A percentile compares a stretch with the other conserved stretches of the same genome.
Evolutionary conservation across 2,329 filamentous ascomycete species (phyloP).

Genomic region (Trichoderma sp.): DNA sequence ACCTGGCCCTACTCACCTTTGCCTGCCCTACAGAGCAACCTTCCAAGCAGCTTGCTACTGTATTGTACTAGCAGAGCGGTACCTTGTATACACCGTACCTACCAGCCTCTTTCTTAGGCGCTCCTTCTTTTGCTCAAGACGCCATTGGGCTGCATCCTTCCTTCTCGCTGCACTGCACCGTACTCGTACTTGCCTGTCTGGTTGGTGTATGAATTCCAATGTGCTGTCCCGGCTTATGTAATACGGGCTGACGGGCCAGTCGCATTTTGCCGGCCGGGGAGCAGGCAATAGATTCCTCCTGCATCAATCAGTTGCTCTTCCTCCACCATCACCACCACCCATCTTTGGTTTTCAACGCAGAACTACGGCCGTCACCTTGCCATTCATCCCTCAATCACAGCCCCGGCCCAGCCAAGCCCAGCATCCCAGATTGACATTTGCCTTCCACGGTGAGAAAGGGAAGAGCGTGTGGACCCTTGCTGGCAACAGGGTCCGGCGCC

Average conservation of each 20-base stretch:
- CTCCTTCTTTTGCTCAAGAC: not conserved
- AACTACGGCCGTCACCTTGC: constrained; percentile 5
- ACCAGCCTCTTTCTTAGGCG: not conserved
- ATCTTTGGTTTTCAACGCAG: not conserved
- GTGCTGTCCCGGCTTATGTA: constrained; percentile 7
- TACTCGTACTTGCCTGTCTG: not conserved
- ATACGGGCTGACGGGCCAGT: not conserved
- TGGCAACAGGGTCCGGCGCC: constrained; percentile 19
- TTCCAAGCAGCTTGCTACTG: not conserved
- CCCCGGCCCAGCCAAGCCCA: not conserved
- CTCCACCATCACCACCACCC: not conserved
- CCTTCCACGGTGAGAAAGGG: constrained; percentile 13
- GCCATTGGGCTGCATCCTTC: constrained; percentile 1
- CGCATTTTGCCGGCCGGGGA: not conserved
- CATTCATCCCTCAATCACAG: constrained; percentile 11
- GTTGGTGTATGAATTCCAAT: not conserved
- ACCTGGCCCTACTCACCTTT: not conserved
- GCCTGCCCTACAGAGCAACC: not conserved
- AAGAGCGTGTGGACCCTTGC: constrained; percentile 14
- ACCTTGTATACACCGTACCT: not conserved
- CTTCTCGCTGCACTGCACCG: not conserved
- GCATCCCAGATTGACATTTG: constrained; percentile 17
- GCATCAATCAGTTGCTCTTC: not conserved
- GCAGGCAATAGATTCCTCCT: not conserved
- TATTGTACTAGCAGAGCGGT: not conserved